Conservation (phyloP, 768 basidiomycete genomes). For the Xanthoconium stramineum region DNA sequence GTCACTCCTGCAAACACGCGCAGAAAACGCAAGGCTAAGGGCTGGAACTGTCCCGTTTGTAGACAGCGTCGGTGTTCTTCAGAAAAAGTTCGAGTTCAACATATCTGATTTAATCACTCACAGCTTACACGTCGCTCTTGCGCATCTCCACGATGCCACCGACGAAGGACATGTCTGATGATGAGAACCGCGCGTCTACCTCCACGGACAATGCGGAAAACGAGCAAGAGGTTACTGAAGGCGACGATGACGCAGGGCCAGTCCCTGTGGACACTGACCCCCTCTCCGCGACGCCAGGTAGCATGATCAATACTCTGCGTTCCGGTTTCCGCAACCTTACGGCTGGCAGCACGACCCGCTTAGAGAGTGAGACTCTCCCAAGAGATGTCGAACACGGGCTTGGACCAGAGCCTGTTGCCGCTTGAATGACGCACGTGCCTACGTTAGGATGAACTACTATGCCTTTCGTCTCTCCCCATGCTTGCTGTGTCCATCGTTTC, state of each 20-base stretch:
- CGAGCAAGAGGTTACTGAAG: slow-evolving; percentile 17
- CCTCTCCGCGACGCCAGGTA: slow-evolving; percentile 4
- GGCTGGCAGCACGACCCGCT: slow-evolving; percentile 10
- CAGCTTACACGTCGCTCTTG: slow-evolving; percentile 86
- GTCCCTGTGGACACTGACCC: slow-evolving; percentile 9
- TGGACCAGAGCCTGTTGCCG: slow-evolving; percentile 3
- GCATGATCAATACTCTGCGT: slow-evolving; percentile 26
- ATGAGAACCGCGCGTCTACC: slow-evolving; percentile 24
- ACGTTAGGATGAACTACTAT: neutral
- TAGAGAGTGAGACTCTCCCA: slow-evolving; percentile 27
- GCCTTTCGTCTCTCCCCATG: neutral
- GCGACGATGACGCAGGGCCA: neutral
- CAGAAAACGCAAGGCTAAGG: slow-evolving; percentile 90
- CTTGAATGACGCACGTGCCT: slow-evolving; percentile 6
- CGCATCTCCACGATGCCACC: slow-evolving; percentile 74
- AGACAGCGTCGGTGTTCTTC: slow-evolving; percentile 71
- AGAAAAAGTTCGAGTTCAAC: neutral
- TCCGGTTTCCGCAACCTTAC: slow-evolving; percentile 28
- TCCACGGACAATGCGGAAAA: slow-evolving; percentile 28
- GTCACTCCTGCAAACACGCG: slow-evolving; percentile 43
- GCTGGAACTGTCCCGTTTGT: slow-evolving; percentile 97
- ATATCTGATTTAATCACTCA: neutral
- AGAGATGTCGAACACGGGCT: slow-evolving; percentile 28
- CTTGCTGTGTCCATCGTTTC: neutral
- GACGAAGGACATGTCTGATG: slow-evolving; percentile 36